Base-by-base conservation (phyloP, 768 basidiomycete species). In the Naganishia randhawae region DNA sequence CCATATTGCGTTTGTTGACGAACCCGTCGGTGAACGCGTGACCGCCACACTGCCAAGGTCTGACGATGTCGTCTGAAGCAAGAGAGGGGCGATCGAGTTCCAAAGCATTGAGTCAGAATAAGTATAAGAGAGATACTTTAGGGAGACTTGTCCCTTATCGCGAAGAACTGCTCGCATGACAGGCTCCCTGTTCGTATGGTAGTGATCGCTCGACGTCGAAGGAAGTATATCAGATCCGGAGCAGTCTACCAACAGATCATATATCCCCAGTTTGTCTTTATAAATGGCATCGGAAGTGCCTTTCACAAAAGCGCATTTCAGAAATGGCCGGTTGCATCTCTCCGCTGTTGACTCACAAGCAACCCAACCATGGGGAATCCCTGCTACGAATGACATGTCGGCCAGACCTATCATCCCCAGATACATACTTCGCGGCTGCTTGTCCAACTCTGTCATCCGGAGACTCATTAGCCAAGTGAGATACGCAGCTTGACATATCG, bases 221-320 rank as follows among this genome's bases (percentile, higher is more conserved):
- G 45, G 35, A 19, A 64, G 45, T 35, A 64, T 42, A 13, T 61
- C 57, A 13, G 54, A 42, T 48, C 41, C 41, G 29, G 32, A 74
- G 73, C n/a, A 79, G 62, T 79, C 78, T 25, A 79, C 67, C 66
- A 75, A 74, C 50, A 79, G 52, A 68, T 79, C 78, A 54, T 73
- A 79, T 1, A 66, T 65, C 13, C 63, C 54, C 6, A 72, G 63
- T 50, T 76, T 76, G 16, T 76, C 73, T 67, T 70, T 71, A 52
- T 71, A 78, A 17, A 79, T 76, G 16, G 75, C 73, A 51, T 79
- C 78, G 42, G 76, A 76, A 0, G 78, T 79, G 22, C 75, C 77
- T 79, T 50, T 9, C 27, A 62, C 3, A 52, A 16, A 13, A 31
- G 35, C 19, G 11, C n/a, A 9, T 33, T 19, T 50, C n/a, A 51